Conservation (phyloP, 2,329 filamentous ascomycete species). For the Aspergillus alliaceus region DNA sequence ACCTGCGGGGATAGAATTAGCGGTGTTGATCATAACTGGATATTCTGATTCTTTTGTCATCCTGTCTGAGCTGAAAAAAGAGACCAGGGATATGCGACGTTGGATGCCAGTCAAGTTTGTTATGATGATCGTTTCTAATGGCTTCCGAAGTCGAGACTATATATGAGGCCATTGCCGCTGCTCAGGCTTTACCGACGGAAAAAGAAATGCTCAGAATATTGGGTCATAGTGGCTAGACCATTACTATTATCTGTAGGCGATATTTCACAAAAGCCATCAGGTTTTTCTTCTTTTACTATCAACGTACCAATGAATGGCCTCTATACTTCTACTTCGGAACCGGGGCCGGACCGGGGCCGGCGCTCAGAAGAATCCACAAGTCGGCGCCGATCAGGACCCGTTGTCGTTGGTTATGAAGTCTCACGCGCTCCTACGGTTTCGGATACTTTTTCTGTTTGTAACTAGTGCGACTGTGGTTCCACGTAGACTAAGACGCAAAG, state of each 20-base stretch:
- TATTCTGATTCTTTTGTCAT: neutral
- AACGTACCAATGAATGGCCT: constrained; percentile 3
- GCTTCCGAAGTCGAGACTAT: neutral
- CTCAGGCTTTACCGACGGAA: neutral
- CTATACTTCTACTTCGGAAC: constrained; percentile 3
- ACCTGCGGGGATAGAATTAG: neutral
- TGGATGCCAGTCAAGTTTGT: neutral
- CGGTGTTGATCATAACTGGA: neutral
- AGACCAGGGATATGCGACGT: neutral
- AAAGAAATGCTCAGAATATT: constrained; percentile 1
- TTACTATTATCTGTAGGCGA: constrained; percentile 13
- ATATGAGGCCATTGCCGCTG: neutral
- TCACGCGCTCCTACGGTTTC: neutral
- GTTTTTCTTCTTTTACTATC: neutral
- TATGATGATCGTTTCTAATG: neutral
- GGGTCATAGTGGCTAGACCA: constrained; percentile 22
- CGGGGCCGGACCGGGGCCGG: constrained; percentile 22
- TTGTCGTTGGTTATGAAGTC: neutral
- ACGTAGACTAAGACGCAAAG: neutral
- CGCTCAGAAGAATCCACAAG: constrained; percentile 10
- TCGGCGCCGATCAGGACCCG: constrained; percentile 22
- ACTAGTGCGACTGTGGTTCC: neutral
- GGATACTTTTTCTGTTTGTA: neutral
- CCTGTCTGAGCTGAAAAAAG: neutral
- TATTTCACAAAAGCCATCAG: constrained; percentile 1